Conservation (phyloP, 2,329 filamentous ascomycete species). For the Botrytis fabae region DNA sequence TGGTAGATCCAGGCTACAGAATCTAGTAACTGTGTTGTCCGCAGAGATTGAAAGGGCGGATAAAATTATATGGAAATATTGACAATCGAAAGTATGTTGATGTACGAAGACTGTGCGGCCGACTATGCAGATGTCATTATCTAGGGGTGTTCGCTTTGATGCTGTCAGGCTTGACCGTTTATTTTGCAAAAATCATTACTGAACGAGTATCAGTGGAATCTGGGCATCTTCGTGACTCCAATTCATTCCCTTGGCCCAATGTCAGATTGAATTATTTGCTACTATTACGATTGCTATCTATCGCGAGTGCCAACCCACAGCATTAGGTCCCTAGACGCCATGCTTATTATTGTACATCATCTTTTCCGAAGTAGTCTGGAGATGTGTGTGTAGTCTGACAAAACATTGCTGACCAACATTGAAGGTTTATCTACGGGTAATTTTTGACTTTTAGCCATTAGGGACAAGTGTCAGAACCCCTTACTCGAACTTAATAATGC, state of each 20-base stretch:
- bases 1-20: not conserved
- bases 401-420: not conserved
- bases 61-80: not conserved
- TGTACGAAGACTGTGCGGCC: not conserved
- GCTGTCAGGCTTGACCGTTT: not conserved
- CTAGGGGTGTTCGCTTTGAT: not conserved
- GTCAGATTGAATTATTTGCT: not conserved
- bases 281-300: not conserved
- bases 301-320: not conserved
- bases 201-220: not conserved
- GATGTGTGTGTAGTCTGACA: not conserved
- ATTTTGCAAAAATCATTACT: not conserved
- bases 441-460: not conserved
- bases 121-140: not conserved
- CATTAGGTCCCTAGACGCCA: not conserved
- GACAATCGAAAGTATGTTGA: not conserved
- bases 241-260: not conserved
- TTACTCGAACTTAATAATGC: not conserved
- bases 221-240: not conserved
- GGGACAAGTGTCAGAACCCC: not conserved
- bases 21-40: not conserved
- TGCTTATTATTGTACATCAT: not conserved
- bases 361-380: not conserved
- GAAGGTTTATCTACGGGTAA: not conserved
- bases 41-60: not conserved